Percentiles rank a stretch among this genome's conserved stretches.
phyloP scores from a whole-genome alignment of 345 rosid genomes.

The Abelmoschus esculentus region DNA sequence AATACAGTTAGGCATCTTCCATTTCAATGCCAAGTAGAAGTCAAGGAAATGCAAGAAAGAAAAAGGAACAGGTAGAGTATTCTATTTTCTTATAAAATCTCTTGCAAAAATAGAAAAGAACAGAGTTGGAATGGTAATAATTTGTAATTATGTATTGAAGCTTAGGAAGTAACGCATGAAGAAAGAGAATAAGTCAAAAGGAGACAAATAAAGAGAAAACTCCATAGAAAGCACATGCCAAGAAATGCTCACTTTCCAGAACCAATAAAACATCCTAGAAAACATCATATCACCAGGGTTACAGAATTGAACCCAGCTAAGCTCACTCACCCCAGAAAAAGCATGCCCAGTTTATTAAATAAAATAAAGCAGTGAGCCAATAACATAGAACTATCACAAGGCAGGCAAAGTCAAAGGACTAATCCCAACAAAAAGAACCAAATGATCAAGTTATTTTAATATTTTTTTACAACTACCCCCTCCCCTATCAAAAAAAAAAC shows the following conservation, averaged over 20 bases:
- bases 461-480: neutral
- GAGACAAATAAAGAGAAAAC: neutral
- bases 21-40: neutral
- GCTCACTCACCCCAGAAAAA: neutral
- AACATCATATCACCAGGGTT: neutral
- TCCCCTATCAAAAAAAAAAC: neutral
- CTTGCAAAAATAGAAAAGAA: neutral
- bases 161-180: neutral
- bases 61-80: neutral
- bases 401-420: neutral
- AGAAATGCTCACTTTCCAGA: conserved; percentile 3
- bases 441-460: neutral
- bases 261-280: conserved; percentile 8
- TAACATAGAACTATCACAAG: neutral
- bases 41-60: neutral
- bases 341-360: neutral
- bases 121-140: neutral
- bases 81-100: neutral
- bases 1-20: neutral
- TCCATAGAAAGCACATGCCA: conserved; percentile 14
- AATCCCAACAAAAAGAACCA: neutral
- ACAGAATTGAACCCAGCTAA: neutral
- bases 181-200: neutral
- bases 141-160: neutral
- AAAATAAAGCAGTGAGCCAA: neutral